Evolutionary conservation across 257 asterid species (phyloP), one percentile per base, ranked within the genome.

Genomic region (Linaria vulgaris): DNA sequence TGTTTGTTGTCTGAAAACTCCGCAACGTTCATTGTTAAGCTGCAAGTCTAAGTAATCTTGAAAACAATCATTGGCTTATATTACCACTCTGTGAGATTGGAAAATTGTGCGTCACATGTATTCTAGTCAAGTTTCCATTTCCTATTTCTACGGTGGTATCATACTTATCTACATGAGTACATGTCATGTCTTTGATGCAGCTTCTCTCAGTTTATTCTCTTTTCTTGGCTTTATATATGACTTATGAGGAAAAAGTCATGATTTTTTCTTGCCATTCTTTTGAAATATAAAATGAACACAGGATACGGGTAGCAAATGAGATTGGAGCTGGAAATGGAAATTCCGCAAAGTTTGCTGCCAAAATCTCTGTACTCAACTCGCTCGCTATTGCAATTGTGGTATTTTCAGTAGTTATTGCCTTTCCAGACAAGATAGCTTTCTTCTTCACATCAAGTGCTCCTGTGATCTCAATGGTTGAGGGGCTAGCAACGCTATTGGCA

Each of bases 261-360:
- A 3, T 4, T n/a, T 17, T 9, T 27, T 51, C 46, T 17, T 21
- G 34, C 21, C 54, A 46, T 49, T 56, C 30, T 21, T 50, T 22
- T 49, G 9, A 9, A 22, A n/a, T 27, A 43, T 56, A 27, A 30
- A 22, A 41, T 56, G 59, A 39, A 66, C 49, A 22, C 78, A 84
- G 91, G 79, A 74, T 84, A 51, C 84, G 84, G 9, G 88, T 84
- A 30, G 91, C 91, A 51, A 77, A 73, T 77, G 91, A 82, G 71
- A 76, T 84, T 41, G 91, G 91, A 59, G 86, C 88, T 15, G 84
- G 80, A 49, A 75, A 80, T 38, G 72, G 66, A 37, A 74, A 69
- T 34, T 80, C 80, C 30, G 88, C 88, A 30, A 73, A 59, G 64
- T 77, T 79, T 74, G 77, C 82, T 25, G 77, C 75, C 23, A 81